A percentile compares a stretch with the other conserved stretches of the same genome.
These are phyloP conservation scores for Rosa hybrid DNA, from an alignment of 331 rosid species.

Conservation along the genomic window DNA sequence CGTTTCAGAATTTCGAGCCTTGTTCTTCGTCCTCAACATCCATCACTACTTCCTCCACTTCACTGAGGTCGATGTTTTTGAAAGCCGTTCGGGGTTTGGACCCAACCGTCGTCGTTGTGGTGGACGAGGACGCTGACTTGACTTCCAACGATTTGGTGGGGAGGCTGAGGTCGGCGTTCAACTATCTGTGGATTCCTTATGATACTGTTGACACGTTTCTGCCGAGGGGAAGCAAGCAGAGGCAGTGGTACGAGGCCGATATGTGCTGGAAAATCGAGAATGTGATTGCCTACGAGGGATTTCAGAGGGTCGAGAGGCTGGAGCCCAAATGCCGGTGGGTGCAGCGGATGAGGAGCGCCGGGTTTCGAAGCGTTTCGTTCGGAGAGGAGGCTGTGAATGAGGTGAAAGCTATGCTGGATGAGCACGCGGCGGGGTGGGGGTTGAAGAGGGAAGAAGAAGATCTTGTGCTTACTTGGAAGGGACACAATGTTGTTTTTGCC, in stretches of 20 bases:
- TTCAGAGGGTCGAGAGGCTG: slow-evolving; percentile 68
- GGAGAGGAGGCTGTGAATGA: slow-evolving; percentile 70
- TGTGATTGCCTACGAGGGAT: slow-evolving; percentile 77
- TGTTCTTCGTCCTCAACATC: neutral
- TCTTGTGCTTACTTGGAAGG: slow-evolving; percentile 92
- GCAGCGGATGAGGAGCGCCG: slow-evolving; percentile 62
- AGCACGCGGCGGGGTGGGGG: slow-evolving; percentile 98
- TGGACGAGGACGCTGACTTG: slow-evolving; percentile 87
- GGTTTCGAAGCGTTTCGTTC: slow-evolving; percentile 50
- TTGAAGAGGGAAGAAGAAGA: slow-evolving; percentile 77
- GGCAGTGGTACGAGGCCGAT: slow-evolving; percentile 90
- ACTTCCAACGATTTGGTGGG: slow-evolving; percentile 59
- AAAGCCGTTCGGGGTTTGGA: slow-evolving; percentile 57
- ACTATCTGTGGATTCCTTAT: slow-evolving; percentile 90
- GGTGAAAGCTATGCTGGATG: slow-evolving; percentile 84
- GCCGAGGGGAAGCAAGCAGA: slow-evolving; percentile 64
- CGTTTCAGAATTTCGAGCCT: slow-evolving; percentile 29
- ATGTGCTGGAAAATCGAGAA: slow-evolving; percentile 90
- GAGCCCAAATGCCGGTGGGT: slow-evolving; percentile 69
- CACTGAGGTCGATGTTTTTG: slow-evolving; percentile 62
- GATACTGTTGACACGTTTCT: slow-evolving; percentile 83
- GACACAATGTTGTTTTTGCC: slow-evolving; percentile 90
- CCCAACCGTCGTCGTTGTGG: slow-evolving; percentile 67
- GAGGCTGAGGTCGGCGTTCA: slow-evolving; percentile 76
- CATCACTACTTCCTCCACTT: slow-evolving; percentile 11